These are phyloP conservation scores for Phaeosphaeriaceae sp. DNA, from an alignment of 2,329 filamentous ascomycete species.

Conservation along the genomic window DNA sequence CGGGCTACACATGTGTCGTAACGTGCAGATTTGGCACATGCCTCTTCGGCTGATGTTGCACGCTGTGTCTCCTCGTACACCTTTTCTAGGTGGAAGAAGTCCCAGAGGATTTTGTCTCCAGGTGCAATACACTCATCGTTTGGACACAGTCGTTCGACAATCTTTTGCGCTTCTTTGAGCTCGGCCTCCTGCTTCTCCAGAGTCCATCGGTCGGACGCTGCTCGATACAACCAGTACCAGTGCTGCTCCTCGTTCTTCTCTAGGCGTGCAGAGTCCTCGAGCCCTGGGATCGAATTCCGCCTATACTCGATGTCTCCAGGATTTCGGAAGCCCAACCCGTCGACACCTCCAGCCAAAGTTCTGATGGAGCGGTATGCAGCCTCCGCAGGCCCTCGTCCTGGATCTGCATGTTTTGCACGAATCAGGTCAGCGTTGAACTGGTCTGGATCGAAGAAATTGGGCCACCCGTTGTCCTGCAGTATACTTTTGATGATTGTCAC, in stretches of 20 bases:
- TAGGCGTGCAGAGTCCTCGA: neutral
- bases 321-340: neutral
- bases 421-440: conserved; percentile 16
- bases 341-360: conserved; percentile 4
- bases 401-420: conserved; percentile 11
- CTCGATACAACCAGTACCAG: conserved; percentile 1
- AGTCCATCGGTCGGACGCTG: conserved; percentile 3
- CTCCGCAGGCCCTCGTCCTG: conserved; percentile 8
- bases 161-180: conserved; percentile 8
- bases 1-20: conserved; percentile 12
- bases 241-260: neutral
- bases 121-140: conserved; percentile 5
- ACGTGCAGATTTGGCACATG: neutral
- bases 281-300: neutral
- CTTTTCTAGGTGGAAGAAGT: conserved; percentile 10
- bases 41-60: neutral
- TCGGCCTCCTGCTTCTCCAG: conserved; percentile 4
- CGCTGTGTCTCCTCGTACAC: conserved; percentile 6
- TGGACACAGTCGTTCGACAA: conserved; percentile 8
- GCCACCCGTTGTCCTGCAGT: conserved; percentile 18
- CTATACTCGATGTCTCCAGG: neutral
- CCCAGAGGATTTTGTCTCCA: conserved; percentile 16
- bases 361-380: conserved; percentile 2
- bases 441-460: conserved; percentile 7
- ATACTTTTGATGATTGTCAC: conserved; percentile 3